Conservation (phyloP, 2,329 filamentous ascomycete genomes). For the Teratosphaeria gauchensis region DNA sequence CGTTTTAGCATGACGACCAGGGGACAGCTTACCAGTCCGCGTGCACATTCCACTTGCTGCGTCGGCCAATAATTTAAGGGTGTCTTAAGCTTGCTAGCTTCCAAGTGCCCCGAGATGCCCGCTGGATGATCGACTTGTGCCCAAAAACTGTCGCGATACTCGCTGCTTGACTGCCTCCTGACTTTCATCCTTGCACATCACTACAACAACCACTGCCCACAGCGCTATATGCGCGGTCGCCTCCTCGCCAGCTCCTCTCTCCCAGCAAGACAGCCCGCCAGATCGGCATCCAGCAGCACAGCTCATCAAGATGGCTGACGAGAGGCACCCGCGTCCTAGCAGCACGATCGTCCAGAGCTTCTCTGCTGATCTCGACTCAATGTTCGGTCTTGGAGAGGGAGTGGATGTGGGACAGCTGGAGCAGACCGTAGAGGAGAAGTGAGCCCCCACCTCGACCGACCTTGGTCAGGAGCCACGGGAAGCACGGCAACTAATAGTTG, state of each 20-base stretch:
- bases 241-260: neutral
- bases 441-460: conserved; percentile 24
- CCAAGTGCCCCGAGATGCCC: too few species aligned
- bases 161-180: neutral
- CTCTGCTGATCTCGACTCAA: conserved; percentile 73
- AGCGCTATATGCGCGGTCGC: neutral
- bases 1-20: neutral
- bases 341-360: conserved; percentile 85
- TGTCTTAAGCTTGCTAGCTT: too few species aligned
- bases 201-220: neutral
- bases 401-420: conserved; percentile 64
- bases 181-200: neutral
- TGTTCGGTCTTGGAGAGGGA: conserved; percentile 76
- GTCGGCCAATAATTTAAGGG: neutral
- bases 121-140: neutral
- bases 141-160: neutral
- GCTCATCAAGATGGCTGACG: neutral
- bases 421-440: conserved; percentile 74
- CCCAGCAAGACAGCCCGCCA: neutral
- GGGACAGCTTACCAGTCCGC: neutral
- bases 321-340: neutral
- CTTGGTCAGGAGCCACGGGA: neutral
- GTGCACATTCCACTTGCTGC: neutral
- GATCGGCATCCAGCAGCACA: neutral
- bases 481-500: neutral